Percentiles rank a stretch among this genome's conserved stretches.
Conservation (phyloP, 345 rosid species). For the Boechera divaricarpa region DNA sequence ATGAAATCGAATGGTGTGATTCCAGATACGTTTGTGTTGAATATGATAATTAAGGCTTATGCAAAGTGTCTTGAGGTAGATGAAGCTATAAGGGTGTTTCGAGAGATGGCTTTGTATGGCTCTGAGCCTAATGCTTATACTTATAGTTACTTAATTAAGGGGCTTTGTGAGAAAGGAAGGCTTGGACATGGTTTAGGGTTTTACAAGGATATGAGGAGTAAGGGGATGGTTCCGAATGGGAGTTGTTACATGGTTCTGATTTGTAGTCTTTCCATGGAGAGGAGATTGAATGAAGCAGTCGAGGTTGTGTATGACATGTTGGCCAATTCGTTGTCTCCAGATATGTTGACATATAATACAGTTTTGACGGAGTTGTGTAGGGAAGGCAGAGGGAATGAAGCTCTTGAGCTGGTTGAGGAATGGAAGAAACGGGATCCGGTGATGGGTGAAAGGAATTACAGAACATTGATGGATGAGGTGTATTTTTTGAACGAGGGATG, state of each 20-base stretch:
- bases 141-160: slow-evolving; percentile 71
- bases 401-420: slow-evolving; percentile 78
- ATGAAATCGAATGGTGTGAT: slow-evolving; percentile 85
- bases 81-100: slow-evolving; percentile 68
- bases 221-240: slow-evolving; percentile 62
- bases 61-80: slow-evolving; percentile 77
- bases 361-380: slow-evolving; percentile 76
- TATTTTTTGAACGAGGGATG: slow-evolving; percentile 54
- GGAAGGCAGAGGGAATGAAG: slow-evolving; percentile 66
- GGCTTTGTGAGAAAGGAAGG: slow-evolving; percentile 85
- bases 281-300: slow-evolving; percentile 58
- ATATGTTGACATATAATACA: slow-evolving; percentile 80
- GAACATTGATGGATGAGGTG: slow-evolving; percentile 60
- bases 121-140: slow-evolving; percentile 75
- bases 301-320: slow-evolving; percentile 70
- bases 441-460: slow-evolving; percentile 75
- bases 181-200: slow-evolving; percentile 69
- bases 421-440: slow-evolving; percentile 66
- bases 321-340: slow-evolving; percentile 64
- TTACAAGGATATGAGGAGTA: slow-evolving; percentile 75
- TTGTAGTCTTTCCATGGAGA: slow-evolving; percentile 75
- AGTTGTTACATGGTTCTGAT: slow-evolving; percentile 77
- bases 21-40: slow-evolving; percentile 80
- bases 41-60: slow-evolving; percentile 88
- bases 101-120: slow-evolving; percentile 88